Evolutionary conservation across 345 rosid species (phyloP).

Genomic region (Arabidopsis arenosa): DNA sequence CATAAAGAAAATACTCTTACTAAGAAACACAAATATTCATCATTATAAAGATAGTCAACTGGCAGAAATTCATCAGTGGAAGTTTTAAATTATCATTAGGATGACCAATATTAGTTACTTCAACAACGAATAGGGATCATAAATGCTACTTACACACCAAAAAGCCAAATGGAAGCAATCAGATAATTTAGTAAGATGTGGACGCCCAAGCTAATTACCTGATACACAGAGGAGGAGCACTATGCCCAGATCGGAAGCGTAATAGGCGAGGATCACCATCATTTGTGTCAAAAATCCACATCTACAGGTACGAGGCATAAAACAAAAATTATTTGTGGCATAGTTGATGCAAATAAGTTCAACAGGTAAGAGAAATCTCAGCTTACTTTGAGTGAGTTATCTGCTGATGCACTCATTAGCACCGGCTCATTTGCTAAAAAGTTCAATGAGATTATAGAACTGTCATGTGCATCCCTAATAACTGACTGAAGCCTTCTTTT

Average conservation of each 20-base stretch:
- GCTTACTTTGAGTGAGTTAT: conserved; percentile 91
- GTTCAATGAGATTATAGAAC: conserved; percentile 74
- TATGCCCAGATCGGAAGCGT: conserved; percentile 96
- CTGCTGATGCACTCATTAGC: conserved; percentile 90
- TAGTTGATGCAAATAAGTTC: background rate
- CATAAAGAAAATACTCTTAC: background rate
- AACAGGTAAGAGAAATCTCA: conserved; percentile 5
- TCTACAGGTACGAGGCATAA: conserved; percentile 47
- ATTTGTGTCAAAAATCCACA: conserved; percentile 97
- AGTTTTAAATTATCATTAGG: background rate
- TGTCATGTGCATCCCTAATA: conserved; percentile 92
- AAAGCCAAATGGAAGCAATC: background rate
- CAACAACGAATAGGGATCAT: conserved; percentile 11
- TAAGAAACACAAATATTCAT: conserved; percentile 18
- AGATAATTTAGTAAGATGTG: conserved; percentile 27
- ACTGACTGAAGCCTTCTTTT: conserved; percentile 90
- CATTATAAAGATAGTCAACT: conserved; percentile 2
- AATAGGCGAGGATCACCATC: conserved; percentile 95
- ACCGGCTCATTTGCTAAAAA: conserved; percentile 97
- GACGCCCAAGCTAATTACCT: conserved; percentile 53
- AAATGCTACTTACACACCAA: conserved; percentile 1
- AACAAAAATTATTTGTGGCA: conserved; percentile 13
- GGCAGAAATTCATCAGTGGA: conserved; percentile 5
- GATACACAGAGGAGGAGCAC: conserved; percentile 97
- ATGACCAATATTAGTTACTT: conserved; percentile 14